phyloP scores from a whole-genome alignment of 495 filamentous ascomycete genomes.

The Tuber microsphaerosporum region DNA sequence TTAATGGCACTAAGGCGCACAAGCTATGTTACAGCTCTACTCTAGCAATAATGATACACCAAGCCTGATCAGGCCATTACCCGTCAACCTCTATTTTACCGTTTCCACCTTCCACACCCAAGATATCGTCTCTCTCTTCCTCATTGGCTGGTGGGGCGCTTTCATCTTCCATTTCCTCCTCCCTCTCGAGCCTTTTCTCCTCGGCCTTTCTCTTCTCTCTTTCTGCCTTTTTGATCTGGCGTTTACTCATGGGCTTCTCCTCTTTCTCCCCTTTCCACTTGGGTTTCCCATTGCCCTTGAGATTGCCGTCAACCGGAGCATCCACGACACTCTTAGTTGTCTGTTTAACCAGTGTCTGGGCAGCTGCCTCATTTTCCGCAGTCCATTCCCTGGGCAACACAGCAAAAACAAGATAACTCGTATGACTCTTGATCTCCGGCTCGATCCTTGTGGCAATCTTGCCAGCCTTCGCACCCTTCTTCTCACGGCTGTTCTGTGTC shows the following conservation, averaged over 20 bases:
- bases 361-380: constrained; percentile 69
- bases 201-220: constrained; percentile 29
- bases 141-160: background rate
- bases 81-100: constrained; percentile 26
- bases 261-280: constrained; percentile 52
- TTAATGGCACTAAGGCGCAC: background rate
- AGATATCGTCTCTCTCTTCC: background rate
- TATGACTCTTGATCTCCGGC: constrained; percentile 87
- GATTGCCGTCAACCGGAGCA: constrained; percentile 44
- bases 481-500: constrained; percentile 29
- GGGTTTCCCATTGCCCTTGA: constrained; percentile 49
- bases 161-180: constrained; percentile 11
- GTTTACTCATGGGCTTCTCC: constrained; percentile 34
- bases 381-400: constrained; percentile 78
- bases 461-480: constrained; percentile 49
- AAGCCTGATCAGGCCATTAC: constrained; percentile 7
- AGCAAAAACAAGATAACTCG: constrained; percentile 90
- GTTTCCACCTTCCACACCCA: background rate
- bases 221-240: constrained; percentile 33
- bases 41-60: background rate
- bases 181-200: background rate
- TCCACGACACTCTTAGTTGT: constrained; percentile 40
- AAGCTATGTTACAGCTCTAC: constrained; percentile 6
- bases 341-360: constrained; percentile 45
- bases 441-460: constrained; percentile 71